A percentile compares a stretch with the other conserved stretches of the same genome.
These are phyloP conservation scores for Fusarium veterinarium DNA, from an alignment of 2,329 filamentous ascomycete species.

Conservation along the genomic window DNA sequence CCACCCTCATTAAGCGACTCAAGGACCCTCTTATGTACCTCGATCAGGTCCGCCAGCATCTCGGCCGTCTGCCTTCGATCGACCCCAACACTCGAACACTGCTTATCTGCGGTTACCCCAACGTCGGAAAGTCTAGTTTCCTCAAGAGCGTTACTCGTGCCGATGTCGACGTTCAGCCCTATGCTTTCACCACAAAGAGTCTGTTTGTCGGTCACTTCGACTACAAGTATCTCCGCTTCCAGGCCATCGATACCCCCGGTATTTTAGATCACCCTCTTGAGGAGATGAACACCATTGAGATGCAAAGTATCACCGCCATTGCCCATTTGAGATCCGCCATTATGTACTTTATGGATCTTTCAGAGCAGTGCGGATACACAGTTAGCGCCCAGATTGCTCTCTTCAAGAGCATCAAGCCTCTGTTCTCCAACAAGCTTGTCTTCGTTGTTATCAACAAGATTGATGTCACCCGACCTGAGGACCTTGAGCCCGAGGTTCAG, in stretches of 20 bases:
- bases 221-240: constrained; percentile 76
- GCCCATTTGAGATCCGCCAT: constrained; percentile 95
- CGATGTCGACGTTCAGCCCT: constrained; percentile 96
- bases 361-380: constrained; percentile 95
- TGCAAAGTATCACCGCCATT: constrained; percentile 97
- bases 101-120: constrained; percentile 96
- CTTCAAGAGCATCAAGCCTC: constrained; percentile 95
- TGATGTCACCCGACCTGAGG: constrained; percentile 87
- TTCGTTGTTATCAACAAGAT: constrained; percentile 99
- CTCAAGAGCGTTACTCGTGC: constrained; percentile 90
- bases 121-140: constrained; percentile 97
- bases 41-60: constrained; percentile 90
- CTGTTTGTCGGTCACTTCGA: constrained; percentile 98
- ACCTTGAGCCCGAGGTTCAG: constrained; percentile 83
- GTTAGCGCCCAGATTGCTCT: constrained; percentile 92
- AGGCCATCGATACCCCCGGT: constrained; percentile 97
- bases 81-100: constrained; percentile 97
- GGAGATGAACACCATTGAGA: constrained; percentile 99
- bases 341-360: constrained; percentile 97
- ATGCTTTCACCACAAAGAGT: constrained; percentile 98
- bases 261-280: constrained; percentile 97
- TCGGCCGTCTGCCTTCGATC: constrained; percentile 97
- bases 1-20: constrained; percentile 92
- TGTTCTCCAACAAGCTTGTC: constrained; percentile 97
- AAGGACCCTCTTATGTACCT: constrained; percentile 96